phyloP scores from a whole-genome alignment of 2,329 filamentous ascomycete species.

The Cordyceps cicadae region DNA sequence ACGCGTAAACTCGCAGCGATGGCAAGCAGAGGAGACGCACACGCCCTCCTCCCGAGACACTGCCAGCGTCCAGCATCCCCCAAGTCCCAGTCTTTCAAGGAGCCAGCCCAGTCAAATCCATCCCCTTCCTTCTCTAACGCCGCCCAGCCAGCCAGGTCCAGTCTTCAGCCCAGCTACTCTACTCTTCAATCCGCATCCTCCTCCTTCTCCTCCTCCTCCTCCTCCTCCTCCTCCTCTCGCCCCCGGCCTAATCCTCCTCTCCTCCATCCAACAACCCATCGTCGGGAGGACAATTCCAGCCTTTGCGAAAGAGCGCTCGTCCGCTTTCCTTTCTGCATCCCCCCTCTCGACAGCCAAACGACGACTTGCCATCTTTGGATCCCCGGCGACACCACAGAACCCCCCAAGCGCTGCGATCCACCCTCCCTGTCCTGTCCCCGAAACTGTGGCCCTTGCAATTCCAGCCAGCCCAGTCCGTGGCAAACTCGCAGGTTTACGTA shows the following conservation, averaged over 20 bases:
- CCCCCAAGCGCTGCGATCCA: not conserved
- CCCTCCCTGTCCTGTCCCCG: not conserved
- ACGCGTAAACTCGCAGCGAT: constrained; percentile 22
- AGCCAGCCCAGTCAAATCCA: not conserved
- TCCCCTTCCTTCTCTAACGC: not conserved
- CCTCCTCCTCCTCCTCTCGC: constrained; percentile 6
- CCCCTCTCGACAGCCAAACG: not conserved
- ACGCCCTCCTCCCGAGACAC: constrained; percentile 13
- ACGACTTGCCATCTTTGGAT: constrained; percentile 1
- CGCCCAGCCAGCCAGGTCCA: not conserved
- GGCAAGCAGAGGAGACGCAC: constrained; percentile 12
- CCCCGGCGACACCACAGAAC: not conserved
- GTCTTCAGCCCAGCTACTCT: not conserved
- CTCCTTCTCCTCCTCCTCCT: constrained; percentile 6
- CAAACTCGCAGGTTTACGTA: constrained; percentile 16
- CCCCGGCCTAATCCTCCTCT: not conserved
- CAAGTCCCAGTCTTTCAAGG: not conserved
- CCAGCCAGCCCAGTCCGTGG: constrained; percentile 13
- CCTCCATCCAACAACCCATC: constrained; percentile 8
- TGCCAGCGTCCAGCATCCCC: not conserved
- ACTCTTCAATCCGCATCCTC: constrained; percentile 5
- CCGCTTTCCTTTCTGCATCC: constrained; percentile 1
- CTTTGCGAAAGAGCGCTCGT: constrained; percentile 5
- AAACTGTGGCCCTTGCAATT: constrained; percentile 10
- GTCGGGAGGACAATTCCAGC: constrained; percentile 4